Percentiles rank a stretch among this genome's conserved stretches.
phyloP scores from a whole-genome alignment of 768 basidiomycete species.

The Serendipita sp. region DNA sequence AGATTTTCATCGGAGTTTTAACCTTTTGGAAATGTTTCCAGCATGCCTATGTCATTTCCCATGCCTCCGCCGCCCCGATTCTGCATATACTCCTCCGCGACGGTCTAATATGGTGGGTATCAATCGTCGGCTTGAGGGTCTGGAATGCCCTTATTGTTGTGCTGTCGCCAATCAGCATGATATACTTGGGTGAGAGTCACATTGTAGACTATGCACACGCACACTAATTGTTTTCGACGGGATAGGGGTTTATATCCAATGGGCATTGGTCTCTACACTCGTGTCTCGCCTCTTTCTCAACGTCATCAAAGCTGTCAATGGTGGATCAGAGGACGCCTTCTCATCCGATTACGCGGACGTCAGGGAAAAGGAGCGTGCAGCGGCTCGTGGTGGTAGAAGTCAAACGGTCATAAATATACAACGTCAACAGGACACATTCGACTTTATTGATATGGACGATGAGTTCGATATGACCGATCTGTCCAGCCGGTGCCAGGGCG shows the following conservation, averaged over 20 bases:
- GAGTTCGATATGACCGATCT: too few species aligned
- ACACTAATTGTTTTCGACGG: neutral
- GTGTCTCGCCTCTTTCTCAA: neutral
- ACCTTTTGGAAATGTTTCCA: neutral
- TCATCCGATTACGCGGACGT: neutral
- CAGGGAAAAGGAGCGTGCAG: neutral
- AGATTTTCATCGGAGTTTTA: neutral
- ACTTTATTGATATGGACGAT: too few species aligned
- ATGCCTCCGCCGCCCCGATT: neutral
- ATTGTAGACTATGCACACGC: neutral
- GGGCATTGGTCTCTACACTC: neutral
- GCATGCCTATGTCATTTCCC: neutral
- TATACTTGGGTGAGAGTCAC: neutral
- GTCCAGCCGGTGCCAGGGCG: too few species aligned
- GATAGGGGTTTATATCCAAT: neutral
- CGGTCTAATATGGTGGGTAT: neutral
- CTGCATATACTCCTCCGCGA: neutral
- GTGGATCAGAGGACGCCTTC: neutral
- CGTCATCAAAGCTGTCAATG: neutral
- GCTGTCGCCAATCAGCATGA: neutral
- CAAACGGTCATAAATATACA: too few species aligned
- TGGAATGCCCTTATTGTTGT: neutral
- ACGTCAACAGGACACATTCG: too few species aligned
- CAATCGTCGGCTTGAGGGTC: neutral
- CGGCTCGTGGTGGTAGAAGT: neutral